Evolutionary conservation across 129 eudicot genomes (phyloP), one percentile per base, ranked within the genome.

Genomic region (Logfia minima): DNA sequence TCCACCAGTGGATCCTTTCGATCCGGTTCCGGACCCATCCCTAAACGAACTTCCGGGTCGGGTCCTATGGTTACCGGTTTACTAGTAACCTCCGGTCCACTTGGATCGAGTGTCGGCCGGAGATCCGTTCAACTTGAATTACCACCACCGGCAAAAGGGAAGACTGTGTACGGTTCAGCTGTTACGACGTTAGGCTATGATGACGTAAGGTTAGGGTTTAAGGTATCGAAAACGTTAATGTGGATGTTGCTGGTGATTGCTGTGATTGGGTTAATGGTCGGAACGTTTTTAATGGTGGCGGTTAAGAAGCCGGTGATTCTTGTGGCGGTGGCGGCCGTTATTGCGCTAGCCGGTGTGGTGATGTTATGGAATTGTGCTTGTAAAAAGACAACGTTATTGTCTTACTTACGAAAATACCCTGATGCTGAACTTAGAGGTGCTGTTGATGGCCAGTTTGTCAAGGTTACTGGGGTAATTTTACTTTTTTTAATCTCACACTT

Each of bases 361-460:
- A 14, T 86, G 0, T 0, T 75, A 5, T 95, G 99, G 99, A 95
- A 90, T 67, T 81, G 61, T 59, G 85, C 76, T 24, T 91, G 85
- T 78, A 84, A 73, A 68, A 85, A 71, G 71, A 72, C 75, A 22
- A 89, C 88, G 13, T 32, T 91, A 21, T 3, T 82, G 70, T 67
- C 86, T 26, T 95, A 69, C 69, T 69, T 95, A 79, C 80, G 80
- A 31, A 85, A 83, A 14, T 86, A 83, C 68, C 93, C 92, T 14
- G 92, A 91, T 76, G 87, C 90, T n/a, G 99, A 89, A 96, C 96
- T 95, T 76, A 80, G 99, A 78, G 96, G 92, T 31, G 96, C 99
- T 56, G 72, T 86, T 82, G 94, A 95, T 86, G 99, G 99, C 51
- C 97, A 95, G 81, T 95, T 81, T 71, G 97, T 91, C 66, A 95